Evolutionary conservation across 1,284 basidiomycete species (phyloP).

Genomic region (Tilletiaria anomala): DNA sequence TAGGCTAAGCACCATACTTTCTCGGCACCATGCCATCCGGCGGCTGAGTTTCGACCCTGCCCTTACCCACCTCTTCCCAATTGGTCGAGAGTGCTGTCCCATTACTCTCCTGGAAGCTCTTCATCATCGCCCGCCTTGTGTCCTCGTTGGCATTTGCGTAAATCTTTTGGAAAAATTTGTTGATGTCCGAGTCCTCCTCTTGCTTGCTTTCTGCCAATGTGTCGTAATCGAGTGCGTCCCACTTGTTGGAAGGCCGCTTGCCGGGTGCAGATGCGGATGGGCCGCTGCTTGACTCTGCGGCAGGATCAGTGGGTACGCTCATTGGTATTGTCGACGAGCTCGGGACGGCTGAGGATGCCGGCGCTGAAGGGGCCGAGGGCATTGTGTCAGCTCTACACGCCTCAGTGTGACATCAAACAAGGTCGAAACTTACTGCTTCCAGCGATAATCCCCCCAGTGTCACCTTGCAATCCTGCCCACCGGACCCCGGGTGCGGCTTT

Average conservation of each 20-base stretch:
- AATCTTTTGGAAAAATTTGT: constrained; percentile 34
- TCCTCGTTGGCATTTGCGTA: constrained; percentile 35
- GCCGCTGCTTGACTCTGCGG: neutral
- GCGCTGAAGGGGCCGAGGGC: too few relatives aligned
- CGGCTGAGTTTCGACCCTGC: constrained; percentile 11
- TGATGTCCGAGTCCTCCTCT: constrained; percentile 18
- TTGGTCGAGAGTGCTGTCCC: constrained; percentile 35
- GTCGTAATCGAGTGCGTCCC: constrained; percentile 1
- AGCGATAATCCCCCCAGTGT: too few relatives aligned
- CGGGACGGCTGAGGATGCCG: too few relatives aligned
- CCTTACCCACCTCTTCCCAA: constrained; percentile 31
- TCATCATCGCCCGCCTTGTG: constrained; percentile 35
- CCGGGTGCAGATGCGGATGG: neutral
- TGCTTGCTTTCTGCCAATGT: too few relatives aligned
- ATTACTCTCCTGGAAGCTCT: constrained; percentile 32
- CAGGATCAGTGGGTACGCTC: neutral
- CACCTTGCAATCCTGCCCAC: too few relatives aligned
- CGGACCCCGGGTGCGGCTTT: neutral
- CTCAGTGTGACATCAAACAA: too few relatives aligned
- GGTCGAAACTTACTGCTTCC: too few relatives aligned
- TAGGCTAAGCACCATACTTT: too few relatives aligned
- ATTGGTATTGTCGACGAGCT: neutral
- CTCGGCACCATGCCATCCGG: constrained; percentile 34
- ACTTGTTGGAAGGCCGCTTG: too few relatives aligned
- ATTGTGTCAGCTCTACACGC: too few relatives aligned